Evolutionary conservation across 208 protist species (phyloP), one percentile per base, ranked within the genome.

Genomic region (Phytomonas francai): DNA sequence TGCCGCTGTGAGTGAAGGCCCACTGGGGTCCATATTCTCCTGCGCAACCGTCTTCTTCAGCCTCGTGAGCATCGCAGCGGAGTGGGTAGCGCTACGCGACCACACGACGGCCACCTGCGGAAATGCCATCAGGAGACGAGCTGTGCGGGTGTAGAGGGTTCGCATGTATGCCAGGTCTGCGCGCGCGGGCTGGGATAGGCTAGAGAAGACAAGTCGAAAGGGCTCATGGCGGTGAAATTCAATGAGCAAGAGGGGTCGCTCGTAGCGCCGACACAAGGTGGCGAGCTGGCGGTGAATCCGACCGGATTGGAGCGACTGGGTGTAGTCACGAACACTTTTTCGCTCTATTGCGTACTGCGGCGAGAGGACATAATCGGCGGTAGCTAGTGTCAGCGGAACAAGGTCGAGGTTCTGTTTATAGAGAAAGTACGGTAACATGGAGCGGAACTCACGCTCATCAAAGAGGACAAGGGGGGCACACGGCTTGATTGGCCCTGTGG

Each of bases 371-470:
- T 95, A 95, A 70, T 95, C 89, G 27, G 78, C 87, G 9, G 83
- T 91, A n/a, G 72, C 70, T 16, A 95, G 74, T 0, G 87, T 93
- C 34, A 95, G 72, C 29, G 89, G 89, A 9, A 93, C 77, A n/a
- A 95, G 69, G 25, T 89, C 78, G n/a, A 92, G 72, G 33, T 87
- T 87, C 5, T 78, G 77, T 27, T 70, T 63, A 73, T 85, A 95
- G 8, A 95, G 59, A 32, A 75, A 59, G 74, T 92, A 92, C 30
- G 89, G 89, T 33, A 95, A 66, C 51, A 77, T 75, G 6, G 83
- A 91, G 29, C 89, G 84, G 65, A 95, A 91, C 71, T 95, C 87
- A 0, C 89, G 85, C 62, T 95, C 87, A 64, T 95, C 89, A 72
- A 95, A 91, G 36, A 95, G 72, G 45, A 95, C 62, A 56, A 88